Evolutionary conservation across 1,139 yeast species (phyloP), one percentile per base, ranked within the genome.

Genomic region (Ogataea hybrid): DNA sequence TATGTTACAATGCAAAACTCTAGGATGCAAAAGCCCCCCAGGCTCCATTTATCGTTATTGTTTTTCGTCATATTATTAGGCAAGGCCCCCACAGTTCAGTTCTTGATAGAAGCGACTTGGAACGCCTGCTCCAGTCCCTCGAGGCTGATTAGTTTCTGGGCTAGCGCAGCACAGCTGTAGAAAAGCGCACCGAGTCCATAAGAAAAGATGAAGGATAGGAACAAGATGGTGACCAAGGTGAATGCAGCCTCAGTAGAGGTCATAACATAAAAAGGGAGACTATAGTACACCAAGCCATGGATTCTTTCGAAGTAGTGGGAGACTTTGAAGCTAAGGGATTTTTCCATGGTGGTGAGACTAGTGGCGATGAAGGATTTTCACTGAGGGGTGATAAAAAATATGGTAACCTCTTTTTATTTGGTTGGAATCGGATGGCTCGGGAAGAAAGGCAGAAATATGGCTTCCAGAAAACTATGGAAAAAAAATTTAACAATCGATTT

Each of bases 211-310:
- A 30, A 12, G 3, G 37, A 12, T 22, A 44, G 28, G 2, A 43
- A 18, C 10, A 45, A 5, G 6, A 48, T 31, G 4, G 45, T 35
- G 10, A 50, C 17, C 12, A 47, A 39, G 3, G 53, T 48, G 25
- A 33, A 40, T 2, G 42, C 37, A 2, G 47, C 48, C 34, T 50
- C 53, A 8, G 42, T 37, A 2, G 44, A 41, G 11, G 53, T 50
- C 52, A 50, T 48, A 20, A 50, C 33, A 32, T 50, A 50, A 32
- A 50, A 50, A 3, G 53, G 53, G 9, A 44, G 35, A 12, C 48
- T 48, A 28, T 47, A 50, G 41, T 50, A 50, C n/a, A 50, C 42
- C 18, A 48, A 31, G 6, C 48, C 51, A 17, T 34, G 28, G 3
- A 39, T 3, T 35, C 22, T 48, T 28, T 38, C 32, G 21, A 34